Base-by-base conservation (phyloP, 2,329 filamentous ascomycete species). In the Aspergillus oerlinghausenensis region DNA sequence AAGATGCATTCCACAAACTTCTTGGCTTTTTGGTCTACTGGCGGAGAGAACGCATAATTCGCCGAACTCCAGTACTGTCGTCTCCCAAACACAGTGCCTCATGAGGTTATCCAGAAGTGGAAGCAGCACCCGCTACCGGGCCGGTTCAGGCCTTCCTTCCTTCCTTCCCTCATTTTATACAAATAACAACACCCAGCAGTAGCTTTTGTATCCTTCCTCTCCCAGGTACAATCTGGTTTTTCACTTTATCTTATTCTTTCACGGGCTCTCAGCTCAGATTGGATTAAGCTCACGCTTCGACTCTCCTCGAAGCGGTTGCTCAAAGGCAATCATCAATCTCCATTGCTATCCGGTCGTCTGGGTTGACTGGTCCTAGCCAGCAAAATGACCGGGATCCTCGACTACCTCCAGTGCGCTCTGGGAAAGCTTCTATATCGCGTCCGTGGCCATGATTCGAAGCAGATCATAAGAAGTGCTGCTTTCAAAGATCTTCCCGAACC, bases 371-470 rank as follows among this genome's bases (percentile, higher is more conserved):
- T 35, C 6, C n/a, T 14, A 21, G 8, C 6, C 3, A 43, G 10
- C 50, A 57, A 42, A 25, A 63, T 64, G 49, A 50, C 53, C 4
- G 23, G 58, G 10, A 10, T 63, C 40, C 9, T 65, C 5, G 19
- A 63, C 29, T 70, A 64, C 50, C 25, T 68, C 1, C 60, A 63
- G 49, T 68, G 60, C 26, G 54, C 50, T 19, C 48, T 68, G 2
- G 64, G 65, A 25, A 57, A 58, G 21, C 21, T 65, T 2, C 47
- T 70, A 1, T 68, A 67, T 51, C 55, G 54, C n/a, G 54, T 70
- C 7, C 64, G 68, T 17, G 63, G 57, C 28, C 66, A 70, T 57
- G 67, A 70, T 38, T 61, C 60, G 4, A 55, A 57, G 4, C 63
- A 66, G 42, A 62, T 70, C 42, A 62, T 63, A 28, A 52, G 61